Evolutionary conservation across 73 alveolate genomes (phyloP).

Genomic region (Paramecium biaurelia): DNA sequence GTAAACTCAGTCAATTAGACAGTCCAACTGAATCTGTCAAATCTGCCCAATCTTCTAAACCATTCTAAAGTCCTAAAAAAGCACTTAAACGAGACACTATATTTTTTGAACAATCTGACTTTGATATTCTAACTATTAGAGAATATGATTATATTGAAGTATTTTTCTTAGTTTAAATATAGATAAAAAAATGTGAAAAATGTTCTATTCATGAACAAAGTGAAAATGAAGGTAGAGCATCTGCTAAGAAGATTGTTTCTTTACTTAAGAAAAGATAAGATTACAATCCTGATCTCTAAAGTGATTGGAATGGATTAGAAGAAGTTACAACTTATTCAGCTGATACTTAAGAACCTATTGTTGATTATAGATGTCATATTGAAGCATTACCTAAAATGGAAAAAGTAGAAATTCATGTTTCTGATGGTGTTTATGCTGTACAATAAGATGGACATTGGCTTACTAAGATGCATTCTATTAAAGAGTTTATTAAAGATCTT

Average conservation of each 20-base stretch:
- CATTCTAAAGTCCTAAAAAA: constrained; percentile 33
- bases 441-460: constrained; percentile 21
- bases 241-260: constrained; percentile 29
- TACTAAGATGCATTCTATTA: constrained; percentile 4
- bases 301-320: constrained; percentile 36
- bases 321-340: constrained; percentile 9
- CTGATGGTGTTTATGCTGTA: constrained; percentile 42
- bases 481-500: constrained; percentile 4
- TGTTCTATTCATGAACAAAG: background rate
- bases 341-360: constrained; percentile 32
- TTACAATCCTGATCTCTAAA: background rate
- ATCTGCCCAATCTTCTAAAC: constrained; percentile 37
- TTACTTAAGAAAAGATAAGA: background rate
- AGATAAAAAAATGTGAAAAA: constrained; percentile 25
- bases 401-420: background rate
- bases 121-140: background rate
- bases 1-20: background rate
- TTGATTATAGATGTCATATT: background rate
- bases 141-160: constrained; percentile 40
- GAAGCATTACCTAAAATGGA: background rate
- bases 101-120: background rate
- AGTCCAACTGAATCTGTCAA: constrained; percentile 49
- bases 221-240: background rate
- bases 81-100: background rate
- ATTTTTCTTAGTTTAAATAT: background rate